A percentile compares a stretch with the other conserved stretches of the same genome.
Evolutionary conservation across 1,284 basidiomycete genomes (phyloP).

Genomic region (Austroboletus niveus): DNA sequence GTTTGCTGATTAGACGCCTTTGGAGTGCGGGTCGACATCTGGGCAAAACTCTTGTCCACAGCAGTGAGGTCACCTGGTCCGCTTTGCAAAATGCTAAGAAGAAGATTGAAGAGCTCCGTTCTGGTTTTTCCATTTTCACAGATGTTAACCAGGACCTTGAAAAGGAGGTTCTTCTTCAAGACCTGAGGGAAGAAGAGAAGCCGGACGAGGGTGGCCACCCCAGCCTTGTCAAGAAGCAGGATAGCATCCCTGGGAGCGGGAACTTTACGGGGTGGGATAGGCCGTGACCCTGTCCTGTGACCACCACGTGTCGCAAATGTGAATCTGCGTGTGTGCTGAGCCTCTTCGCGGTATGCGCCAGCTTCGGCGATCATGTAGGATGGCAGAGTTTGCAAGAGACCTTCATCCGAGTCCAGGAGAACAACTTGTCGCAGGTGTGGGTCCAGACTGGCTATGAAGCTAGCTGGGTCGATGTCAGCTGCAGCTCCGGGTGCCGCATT

Average conservation of each 20-base stretch:
- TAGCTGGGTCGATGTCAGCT: slow-evolving; percentile 80
- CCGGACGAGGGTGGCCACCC: slow-evolving; percentile 88
- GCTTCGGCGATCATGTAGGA: slow-evolving; percentile 84
- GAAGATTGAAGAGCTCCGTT: slow-evolving; percentile 88
- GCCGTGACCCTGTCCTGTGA: slow-evolving; percentile 34
- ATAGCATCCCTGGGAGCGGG: slow-evolving; percentile 80
- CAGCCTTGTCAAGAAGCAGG: slow-evolving; percentile 89
- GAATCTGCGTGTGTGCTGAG: slow-evolving; percentile 38
- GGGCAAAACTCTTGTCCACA: slow-evolving; percentile 92
- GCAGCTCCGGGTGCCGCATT: slow-evolving; percentile 44
- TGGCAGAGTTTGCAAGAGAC: slow-evolving; percentile 76
- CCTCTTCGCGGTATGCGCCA: slow-evolving; percentile 59
- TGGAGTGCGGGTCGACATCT: slow-evolving; percentile 78
- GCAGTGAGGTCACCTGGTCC: slow-evolving; percentile 90
- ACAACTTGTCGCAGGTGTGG: slow-evolving; percentile 84
- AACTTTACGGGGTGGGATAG: slow-evolving; percentile 46
- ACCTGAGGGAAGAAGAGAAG: slow-evolving; percentile 97
- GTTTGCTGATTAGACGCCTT: slow-evolving; percentile 55
- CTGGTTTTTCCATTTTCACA: slow-evolving; percentile 95
- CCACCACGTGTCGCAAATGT: slow-evolving; percentile 36
- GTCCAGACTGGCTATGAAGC: slow-evolving; percentile 85
- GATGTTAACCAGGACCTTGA: slow-evolving; percentile 90
- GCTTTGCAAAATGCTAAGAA: slow-evolving; percentile 92
- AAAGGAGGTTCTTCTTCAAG: slow-evolving; percentile 80
- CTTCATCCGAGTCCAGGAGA: slow-evolving; percentile 83